Percentiles rank a stretch among this genome's conserved stretches.
Evolutionary conservation across 371 early-diverging fungal species (phyloP).

Genomic region (Zancudomyces culisetae): DNA sequence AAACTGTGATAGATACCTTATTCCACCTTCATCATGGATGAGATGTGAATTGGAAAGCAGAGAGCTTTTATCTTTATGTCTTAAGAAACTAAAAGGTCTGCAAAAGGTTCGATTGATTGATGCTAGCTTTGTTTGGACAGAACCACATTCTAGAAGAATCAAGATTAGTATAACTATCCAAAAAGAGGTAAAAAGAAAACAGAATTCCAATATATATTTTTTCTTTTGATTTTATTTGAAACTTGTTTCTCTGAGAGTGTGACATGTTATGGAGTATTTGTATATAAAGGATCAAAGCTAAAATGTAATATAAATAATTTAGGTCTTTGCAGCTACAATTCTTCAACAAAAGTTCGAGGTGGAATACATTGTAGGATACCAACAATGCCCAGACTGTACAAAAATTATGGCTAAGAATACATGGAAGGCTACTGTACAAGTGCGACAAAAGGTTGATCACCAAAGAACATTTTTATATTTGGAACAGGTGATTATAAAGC

Average conservation of each 20-base stretch:
- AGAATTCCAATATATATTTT: neutral
- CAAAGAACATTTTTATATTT: conserved; percentile 96
- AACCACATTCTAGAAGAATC: conserved; percentile 90
- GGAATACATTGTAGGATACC: conserved; percentile 79
- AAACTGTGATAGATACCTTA: conserved; percentile 92
- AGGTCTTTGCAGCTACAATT: conserved; percentile 72
- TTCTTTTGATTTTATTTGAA: too few species aligned
- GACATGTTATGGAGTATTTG: too few species aligned
- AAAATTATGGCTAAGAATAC: conserved; percentile 96
- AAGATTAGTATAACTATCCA: conserved; percentile 95
- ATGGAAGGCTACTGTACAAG: conserved; percentile 98
- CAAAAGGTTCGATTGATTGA: conserved; percentile 87
- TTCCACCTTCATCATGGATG: conserved; percentile 88
- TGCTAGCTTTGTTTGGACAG: conserved; percentile 97
- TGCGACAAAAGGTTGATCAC: conserved; percentile 95
- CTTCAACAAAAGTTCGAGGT: conserved; percentile 91
- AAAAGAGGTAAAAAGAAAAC: conserved; percentile 44
- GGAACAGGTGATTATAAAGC: conserved; percentile 97
- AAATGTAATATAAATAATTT: too few species aligned
- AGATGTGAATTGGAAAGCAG: conserved; percentile 73
- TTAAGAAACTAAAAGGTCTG: conserved; percentile 84
- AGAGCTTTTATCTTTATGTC: conserved; percentile 84
- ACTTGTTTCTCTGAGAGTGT: too few species aligned
- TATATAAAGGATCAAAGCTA: too few species aligned
- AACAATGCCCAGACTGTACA: conserved; percentile 96